Conservation (phyloP, 139 green algal species). For the Penium margaritaceum region DNA sequence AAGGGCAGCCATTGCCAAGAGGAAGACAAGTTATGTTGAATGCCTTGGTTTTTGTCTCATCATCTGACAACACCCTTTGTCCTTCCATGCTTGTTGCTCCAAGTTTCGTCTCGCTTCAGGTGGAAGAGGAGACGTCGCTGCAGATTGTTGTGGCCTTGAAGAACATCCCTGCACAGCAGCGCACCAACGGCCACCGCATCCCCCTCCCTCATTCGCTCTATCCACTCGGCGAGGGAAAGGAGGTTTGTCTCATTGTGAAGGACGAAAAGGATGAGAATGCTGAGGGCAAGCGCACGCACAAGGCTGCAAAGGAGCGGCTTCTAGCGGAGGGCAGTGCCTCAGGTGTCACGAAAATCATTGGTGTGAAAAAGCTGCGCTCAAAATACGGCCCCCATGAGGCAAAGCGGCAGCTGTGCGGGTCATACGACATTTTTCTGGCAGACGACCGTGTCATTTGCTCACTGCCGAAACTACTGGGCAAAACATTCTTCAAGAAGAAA, state of each 20-base stretch:
- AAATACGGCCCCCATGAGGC: slow-evolving; percentile 91
- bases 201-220: slow-evolving; percentile 73
- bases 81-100: too few relatives aligned
- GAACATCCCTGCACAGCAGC: too few relatives aligned
- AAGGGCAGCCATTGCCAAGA: too few relatives aligned
- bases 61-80: too few relatives aligned
- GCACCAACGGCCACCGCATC: slow-evolving; percentile 64
- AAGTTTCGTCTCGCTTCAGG: too few relatives aligned
- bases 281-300: slow-evolving; percentile 61
- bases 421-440: slow-evolving; percentile 90
- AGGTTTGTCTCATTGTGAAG: slow-evolving; percentile 90
- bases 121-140: too few relatives aligned
- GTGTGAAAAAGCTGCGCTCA: slow-evolving; percentile 68
- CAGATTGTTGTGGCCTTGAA: too few relatives aligned
- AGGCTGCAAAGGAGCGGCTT: slow-evolving; percentile 72
- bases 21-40: too few relatives aligned
- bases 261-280: slow-evolving; percentile 67
- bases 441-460: slow-evolving; percentile 81
- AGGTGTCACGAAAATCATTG: slow-evolving; percentile 52
- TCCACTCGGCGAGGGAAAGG: slow-evolving; percentile 51
- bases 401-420: slow-evolving; percentile 78
- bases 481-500: slow-evolving; percentile 93
- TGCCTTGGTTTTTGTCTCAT: too few relatives aligned
- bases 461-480: slow-evolving; percentile 88
- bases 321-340: slow-evolving; percentile 52